Conservation (phyloP, 371 early-diverging fungal species). For the Rhizomucor pusillus region DNA sequence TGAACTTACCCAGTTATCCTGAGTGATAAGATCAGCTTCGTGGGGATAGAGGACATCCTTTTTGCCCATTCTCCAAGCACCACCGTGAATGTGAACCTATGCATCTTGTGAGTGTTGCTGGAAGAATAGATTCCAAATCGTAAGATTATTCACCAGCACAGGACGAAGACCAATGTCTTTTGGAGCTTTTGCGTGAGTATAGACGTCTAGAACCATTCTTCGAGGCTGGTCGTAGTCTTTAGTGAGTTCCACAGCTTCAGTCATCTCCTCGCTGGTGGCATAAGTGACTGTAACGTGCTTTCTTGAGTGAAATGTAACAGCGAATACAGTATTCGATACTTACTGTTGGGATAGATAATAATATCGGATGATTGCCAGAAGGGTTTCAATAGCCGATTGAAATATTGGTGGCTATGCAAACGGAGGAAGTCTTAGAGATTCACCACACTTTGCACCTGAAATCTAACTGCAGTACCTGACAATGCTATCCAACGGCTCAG, state of each 20-base stretch:
- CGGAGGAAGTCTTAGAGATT: neutral
- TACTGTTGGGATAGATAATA: constrained; percentile 52
- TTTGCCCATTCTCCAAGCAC: constrained; percentile 57
- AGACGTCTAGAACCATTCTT: constrained; percentile 47
- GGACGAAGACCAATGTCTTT: constrained; percentile 29
- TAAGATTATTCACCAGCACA: constrained; percentile 33
- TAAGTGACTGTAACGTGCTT: constrained; percentile 42
- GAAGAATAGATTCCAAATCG: neutral
- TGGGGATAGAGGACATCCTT: constrained; percentile 50
- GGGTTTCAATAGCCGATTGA: constrained; percentile 40
- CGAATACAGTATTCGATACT: constrained; percentile 3
- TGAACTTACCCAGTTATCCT: constrained; percentile 32
- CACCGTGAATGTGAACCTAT: constrained; percentile 67
- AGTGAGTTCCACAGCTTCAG: constrained; percentile 25
- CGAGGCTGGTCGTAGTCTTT: constrained; percentile 27
- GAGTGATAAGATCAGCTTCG: constrained; percentile 32
- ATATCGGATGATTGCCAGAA: constrained; percentile 39
- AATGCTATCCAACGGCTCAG: constrained; percentile 12
- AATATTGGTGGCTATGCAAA: constrained; percentile 5
- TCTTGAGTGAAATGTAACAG: neutral
- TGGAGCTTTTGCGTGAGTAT: constrained; percentile 22
- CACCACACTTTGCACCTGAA: no score
- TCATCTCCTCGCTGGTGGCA: constrained; percentile 49
- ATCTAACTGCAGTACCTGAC: constrained; percentile 19
- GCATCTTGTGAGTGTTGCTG: neutral